A percentile compares a stretch with the other conserved stretches of the same genome.
phyloP scores from a whole-genome alignment of 257 asterid species.

The Lavandula angustifolia region DNA sequence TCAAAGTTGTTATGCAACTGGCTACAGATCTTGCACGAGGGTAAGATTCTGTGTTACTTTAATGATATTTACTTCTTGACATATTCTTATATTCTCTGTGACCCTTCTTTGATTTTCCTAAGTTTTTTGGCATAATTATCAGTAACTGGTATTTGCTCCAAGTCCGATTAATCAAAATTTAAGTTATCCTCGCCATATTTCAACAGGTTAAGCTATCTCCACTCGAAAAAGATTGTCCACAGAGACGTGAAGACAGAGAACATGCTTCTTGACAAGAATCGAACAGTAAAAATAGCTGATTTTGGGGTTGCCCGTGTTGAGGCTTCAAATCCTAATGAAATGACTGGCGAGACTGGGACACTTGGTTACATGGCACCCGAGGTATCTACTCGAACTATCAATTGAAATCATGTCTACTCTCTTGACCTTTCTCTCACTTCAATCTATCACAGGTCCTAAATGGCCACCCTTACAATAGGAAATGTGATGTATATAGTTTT shows the following conservation, averaged over 20 bases:
- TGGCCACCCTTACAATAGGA: slow-evolving; percentile 81
- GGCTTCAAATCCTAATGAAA: slow-evolving; percentile 85
- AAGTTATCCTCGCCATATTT: background rate
- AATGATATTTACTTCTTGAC: background rate
- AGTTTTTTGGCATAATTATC: background rate
- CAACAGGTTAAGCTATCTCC: slow-evolving; percentile 75
- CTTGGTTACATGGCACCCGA: slow-evolving; percentile 98
- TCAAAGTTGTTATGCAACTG: slow-evolving; percentile 76
- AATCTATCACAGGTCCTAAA: slow-evolving; percentile 60
- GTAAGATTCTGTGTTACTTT: slow-evolving; percentile 34
- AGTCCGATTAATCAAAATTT: no score
- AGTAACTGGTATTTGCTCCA: no score
- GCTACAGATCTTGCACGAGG: slow-evolving; percentile 85
- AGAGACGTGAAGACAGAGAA: slow-evolving; percentile 90
- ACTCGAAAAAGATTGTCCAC: slow-evolving; percentile 75
- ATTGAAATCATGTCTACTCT: background rate
- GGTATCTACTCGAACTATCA: slow-evolving; percentile 45
- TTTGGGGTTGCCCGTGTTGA: slow-evolving; percentile 96
- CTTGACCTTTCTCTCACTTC: background rate
- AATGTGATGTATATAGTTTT: slow-evolving; percentile 88
- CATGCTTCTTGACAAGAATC: slow-evolving; percentile 75
- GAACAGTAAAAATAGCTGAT: slow-evolving; percentile 77
- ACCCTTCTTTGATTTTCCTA: background rate
- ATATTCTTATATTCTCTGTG: background rate
- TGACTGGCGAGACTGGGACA: slow-evolving; percentile 97